Base-by-base conservation (phyloP, 495 filamentous ascomycete species). In the Penicillium goetzii region DNA sequence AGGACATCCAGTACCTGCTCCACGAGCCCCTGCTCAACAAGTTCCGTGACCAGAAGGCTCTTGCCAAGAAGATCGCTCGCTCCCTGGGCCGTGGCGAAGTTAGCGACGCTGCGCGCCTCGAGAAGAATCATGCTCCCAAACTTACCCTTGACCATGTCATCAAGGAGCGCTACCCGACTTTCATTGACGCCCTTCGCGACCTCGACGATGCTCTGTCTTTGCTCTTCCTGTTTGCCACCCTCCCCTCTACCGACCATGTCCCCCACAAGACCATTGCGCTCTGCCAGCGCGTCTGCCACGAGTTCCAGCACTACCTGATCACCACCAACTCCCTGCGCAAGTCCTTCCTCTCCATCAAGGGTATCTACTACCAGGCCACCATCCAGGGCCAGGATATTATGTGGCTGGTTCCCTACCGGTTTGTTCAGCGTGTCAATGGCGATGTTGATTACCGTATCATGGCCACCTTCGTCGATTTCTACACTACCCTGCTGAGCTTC, bases 371-470 rank as follows among this genome's bases (percentile, higher is more conserved):
- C 78, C 96, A 99, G 80, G 96, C 93, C 9, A 98, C 91, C 51
- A 94, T 99, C 54, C 92, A 97, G 72, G 94, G 94, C n/a, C 94
- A 98, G 76, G 95, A 99, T 68, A 89, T 98, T 55, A 81, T 99
- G 72, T 99, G 95, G 95, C 81, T 99, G 21, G 95, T 97, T 3
- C 95, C 95, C 2, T 98, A 99, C 80, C 89, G 90, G 65, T 99
- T 99, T 77, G 96, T 97, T 66, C 96, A 97, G 79, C 81, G 89
- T 62, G 87, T 97, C 33, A 92, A 93, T 26, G 91, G 88, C 15
- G 95, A 98, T 76, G 88, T 99, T 52, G 95, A 99, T 76, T 98
- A 97, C 81, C 84, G 96, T 68, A 97, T 99, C 73, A 99, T 99
- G 95, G 92, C 90, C 45, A 99, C 96, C 2, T 99, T 99, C 72